phyloP scores from a whole-genome alignment of 2,329 filamentous ascomycete species.

The Aspergillus sclerotialis region DNA sequence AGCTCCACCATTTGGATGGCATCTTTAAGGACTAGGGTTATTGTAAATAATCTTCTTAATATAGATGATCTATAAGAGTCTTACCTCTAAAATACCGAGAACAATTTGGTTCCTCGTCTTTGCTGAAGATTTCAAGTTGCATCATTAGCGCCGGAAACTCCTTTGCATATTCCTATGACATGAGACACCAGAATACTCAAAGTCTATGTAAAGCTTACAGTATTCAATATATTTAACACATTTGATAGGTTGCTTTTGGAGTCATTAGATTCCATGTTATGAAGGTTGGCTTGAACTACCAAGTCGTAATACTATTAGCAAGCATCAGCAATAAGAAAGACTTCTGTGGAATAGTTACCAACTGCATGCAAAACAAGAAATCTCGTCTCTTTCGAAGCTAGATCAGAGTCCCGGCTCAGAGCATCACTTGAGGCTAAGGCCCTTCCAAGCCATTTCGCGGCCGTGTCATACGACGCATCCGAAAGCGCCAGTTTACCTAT shows the following conservation, averaged over 20 bases:
- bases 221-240: slow-evolving; percentile 55
- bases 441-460: slow-evolving; percentile 67
- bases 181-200: slow-evolving; percentile 1
- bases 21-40: slow-evolving; percentile 44
- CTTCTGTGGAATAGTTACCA: slow-evolving; percentile 36
- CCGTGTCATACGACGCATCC: slow-evolving; percentile 48
- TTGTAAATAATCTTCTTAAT: slow-evolving; percentile 31
- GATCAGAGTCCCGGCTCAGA: slow-evolving; percentile 45
- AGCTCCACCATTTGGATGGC: slow-evolving; percentile 57
- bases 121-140: slow-evolving; percentile 57
- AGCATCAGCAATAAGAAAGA: not conserved
- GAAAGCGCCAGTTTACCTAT: slow-evolving; percentile 58
- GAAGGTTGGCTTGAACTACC: slow-evolving; percentile 19
- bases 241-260: slow-evolving; percentile 47
- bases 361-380: slow-evolving; percentile 60
- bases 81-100: slow-evolving; percentile 37
- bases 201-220: slow-evolving; percentile 8
- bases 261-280: slow-evolving; percentile 36
- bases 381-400: slow-evolving; percentile 57
- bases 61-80: slow-evolving; percentile 2
- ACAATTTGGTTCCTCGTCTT: slow-evolving; percentile 26
- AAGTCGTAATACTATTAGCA: not conserved
- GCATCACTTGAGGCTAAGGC: slow-evolving; percentile 53
- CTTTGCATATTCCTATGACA: slow-evolving; percentile 49
- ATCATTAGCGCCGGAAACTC: slow-evolving; percentile 61